These are phyloP conservation scores for Blastobotrys terrestris DNA, from an alignment of 805 yeast species.

Conservation along the genomic window DNA sequence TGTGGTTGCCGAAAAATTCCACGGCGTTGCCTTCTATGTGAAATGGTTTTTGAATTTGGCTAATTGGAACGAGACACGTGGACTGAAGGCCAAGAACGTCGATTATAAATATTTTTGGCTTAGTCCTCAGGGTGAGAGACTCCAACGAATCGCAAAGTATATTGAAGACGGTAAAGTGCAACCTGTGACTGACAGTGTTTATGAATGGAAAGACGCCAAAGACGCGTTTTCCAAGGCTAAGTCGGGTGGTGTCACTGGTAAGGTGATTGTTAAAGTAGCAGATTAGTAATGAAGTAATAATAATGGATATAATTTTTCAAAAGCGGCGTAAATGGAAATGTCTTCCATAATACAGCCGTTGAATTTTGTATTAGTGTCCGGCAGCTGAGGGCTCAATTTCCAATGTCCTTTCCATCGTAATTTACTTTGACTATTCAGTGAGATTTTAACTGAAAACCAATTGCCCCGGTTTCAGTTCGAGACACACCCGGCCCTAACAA, in stretches of 20 bases:
- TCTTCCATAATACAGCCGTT: too few species aligned
- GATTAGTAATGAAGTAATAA: too few species aligned
- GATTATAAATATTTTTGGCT: slow-evolving; percentile 8
- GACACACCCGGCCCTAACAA: too few species aligned
- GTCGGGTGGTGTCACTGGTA: slow-evolving; percentile 16
- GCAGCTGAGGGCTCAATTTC: too few species aligned
- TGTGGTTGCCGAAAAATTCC: not conserved
- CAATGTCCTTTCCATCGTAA: too few species aligned
- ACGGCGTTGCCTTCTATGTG: slow-evolving; percentile 1
- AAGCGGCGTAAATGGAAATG: too few species aligned
- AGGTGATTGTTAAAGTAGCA: slow-evolving; percentile 11
- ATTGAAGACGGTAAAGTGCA: slow-evolving; percentile 16
- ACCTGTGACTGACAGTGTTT: slow-evolving; percentile 13
- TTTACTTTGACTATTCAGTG: too few species aligned
- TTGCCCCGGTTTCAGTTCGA: too few species aligned
- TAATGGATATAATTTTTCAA: too few species aligned
- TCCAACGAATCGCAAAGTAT: slow-evolving; percentile 8
- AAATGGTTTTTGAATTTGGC: slow-evolving; percentile 1
- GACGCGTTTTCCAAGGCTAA: slow-evolving; percentile 10
- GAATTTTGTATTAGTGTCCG: too few species aligned
- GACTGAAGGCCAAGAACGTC: slow-evolving; percentile 9
- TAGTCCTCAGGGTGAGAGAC: slow-evolving; percentile 1
- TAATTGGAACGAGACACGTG: not conserved
- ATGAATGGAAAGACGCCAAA: slow-evolving; percentile 11
- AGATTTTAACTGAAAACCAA: too few species aligned